Base-by-base conservation (phyloP, 225 moss, liverwort and hornwort species). In the Pseudisothecium myosuroides region DNA sequence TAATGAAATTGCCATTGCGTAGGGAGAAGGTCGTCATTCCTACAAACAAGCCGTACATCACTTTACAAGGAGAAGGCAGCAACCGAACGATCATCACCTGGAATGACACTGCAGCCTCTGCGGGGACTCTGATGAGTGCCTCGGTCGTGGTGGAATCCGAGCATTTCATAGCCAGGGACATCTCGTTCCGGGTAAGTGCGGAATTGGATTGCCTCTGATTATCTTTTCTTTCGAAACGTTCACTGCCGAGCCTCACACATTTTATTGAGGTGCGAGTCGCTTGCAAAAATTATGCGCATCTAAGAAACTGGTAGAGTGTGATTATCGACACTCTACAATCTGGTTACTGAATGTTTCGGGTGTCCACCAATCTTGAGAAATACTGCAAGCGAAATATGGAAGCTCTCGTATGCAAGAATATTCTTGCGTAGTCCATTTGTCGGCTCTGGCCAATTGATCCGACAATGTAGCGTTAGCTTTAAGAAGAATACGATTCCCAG, bases 101-200 rank as follows among this genome's bases (percentile, higher is more conserved):
- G 89, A 72, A 93, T 82, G 86, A 92, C 64, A 90, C 85, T 45
- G 94, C 94, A 6, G 87, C 80, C 62, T 50, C 88, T n/a, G 85
- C 88, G 31, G 93, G 95, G 34, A 96, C 95, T 85, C 84, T 96
- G 4, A 94, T 91, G 89, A 95, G 95, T 89, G 92, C 95, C 32
- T 91, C 92, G 17, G 92, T 95, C 54, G 87, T 91, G 56, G 87
- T 96, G 62, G 73, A 90, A 43, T 94, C 94, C 22, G 93, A 96
- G 80, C 65, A 94, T 83, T 96, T 96, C 89, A 93, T 95, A 58
- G 92, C 94, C 43, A 94, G 90, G 74, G 95, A 95, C 83, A 96
- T 95, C 64, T 87, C 93, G 7, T 95, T 95, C 65, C 89, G 83
- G 91, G 92, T 92, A 88, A 74, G 86, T 36, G 19, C 49, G 37